Evolutionary conservation across 768 basidiomycete species (phyloP), one percentile per base, ranked within the genome.

Genomic region (Sistotremastrum niveocremeum): DNA sequence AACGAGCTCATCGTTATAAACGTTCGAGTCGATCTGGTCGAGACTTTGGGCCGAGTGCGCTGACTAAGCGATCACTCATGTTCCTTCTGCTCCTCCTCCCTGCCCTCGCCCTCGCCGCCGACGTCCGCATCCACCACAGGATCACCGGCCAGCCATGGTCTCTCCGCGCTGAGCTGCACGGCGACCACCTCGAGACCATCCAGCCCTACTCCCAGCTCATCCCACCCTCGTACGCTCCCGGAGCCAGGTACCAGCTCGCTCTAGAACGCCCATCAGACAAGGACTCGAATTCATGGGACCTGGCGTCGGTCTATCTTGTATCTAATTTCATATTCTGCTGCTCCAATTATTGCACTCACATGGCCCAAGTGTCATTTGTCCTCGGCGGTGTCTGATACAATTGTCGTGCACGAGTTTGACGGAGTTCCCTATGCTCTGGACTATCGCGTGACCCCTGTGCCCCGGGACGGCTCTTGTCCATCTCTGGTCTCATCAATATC

Each of bases 221-320:
- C 37, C 41, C 32, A 51, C 57, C 0, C 42, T 78, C 52, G 45
- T 60, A 50, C 52, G 49, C 34, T 47, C 49, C 33, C 44, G 61
- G 64, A 6, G 69, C 73, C 10, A 61, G 81, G 46, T 87, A 87
- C 60, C 84, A 88, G 63, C 62, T 88, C 40, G 81, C 86, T 39
- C 65, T 89, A 51, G 63, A 66, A 49, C 68, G 56, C 47, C 66
- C 74, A 42, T 72, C 65, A 36, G 64, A 64, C 28, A 58, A 57
- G 20, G 68, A 69, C 46, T 67, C 71, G 52, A 59, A 67, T 42
- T 57, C 69, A 51, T 79, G 76, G 71, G 70, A 71, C 54, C 60
- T 75, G 40, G 76, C 75, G 0, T 74, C 79, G 34, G 76, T 81
- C 42, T 78, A 78, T 62, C 68, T 69, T 46, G 79, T 82, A 49